Evolutionary conservation across 768 basidiomycete genomes (phyloP), one percentile per base, ranked within the genome.

Genomic region (Suillus weaverae): DNA sequence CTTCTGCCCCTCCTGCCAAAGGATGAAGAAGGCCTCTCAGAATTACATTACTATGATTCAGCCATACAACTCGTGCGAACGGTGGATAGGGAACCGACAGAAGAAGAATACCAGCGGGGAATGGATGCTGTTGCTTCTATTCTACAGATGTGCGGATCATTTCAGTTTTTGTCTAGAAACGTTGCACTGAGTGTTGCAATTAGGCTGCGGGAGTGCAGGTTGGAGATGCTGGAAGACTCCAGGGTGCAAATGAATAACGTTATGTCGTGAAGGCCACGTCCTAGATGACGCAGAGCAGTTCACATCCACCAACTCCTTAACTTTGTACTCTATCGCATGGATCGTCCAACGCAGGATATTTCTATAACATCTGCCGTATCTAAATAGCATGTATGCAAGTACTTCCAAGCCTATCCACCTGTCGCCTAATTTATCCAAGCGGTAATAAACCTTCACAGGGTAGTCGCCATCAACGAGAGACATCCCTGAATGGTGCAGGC

Each of bases 11-110:
- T 94, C 2, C 63, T 86, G 81, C 63, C 80, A 75, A 77, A 74
- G 63, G 86, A 90, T 65, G 86, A 86, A 35, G 83, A 87, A 53
- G 87, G 87, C n/a, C 74, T 90, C 55, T 85, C 90, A 16, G 80
- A 85, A 0, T 73, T 93, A 62, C 89, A 92, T 73, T 89, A 89
- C 69, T 93, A 90, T 70, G 91, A 93, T 70, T 86, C 89, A 56
- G 89, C 85, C 1, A 83, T 93, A 57, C 91, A 93, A 72, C 79
- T 90, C 13, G 90, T 86, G 32, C 83, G 90, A 22, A 85, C 88
- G 60, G 82, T 85, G 2, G 78, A 79, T 4, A 75, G 78, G 51
- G 89, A 90, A 69, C 84, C 88, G 46, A 85, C 83, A 0, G 89
- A 90, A 72, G 81, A 79, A 41, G 92, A 93, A 75, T 93, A 87